Conservation (phyloP, 306 rosid genomes). For the Elaeagnus macrophylla region DNA sequence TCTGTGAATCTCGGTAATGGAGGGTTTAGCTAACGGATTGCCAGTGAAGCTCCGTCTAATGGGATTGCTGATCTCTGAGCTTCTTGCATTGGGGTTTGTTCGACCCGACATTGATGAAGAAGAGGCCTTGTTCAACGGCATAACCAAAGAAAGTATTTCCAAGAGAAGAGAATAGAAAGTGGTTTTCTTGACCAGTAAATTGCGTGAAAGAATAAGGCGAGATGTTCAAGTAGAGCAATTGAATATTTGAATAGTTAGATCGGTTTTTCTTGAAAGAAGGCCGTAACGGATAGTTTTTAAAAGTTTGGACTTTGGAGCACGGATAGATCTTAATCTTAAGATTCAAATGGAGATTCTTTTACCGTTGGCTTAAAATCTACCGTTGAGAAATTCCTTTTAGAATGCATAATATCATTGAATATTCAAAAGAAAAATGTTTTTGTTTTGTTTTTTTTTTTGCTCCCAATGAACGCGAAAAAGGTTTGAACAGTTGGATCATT, state of each 20-base stretch:
- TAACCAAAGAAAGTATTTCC: slow-evolving; percentile 19
- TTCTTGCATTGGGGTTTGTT: slow-evolving; percentile 45
- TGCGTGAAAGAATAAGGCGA: not conserved
- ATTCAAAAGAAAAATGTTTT: not conserved
- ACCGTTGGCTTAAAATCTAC: not conserved
- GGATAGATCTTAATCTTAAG: not conserved
- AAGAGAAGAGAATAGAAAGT: not conserved
- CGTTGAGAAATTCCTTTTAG: not conserved
- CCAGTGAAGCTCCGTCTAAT: slow-evolving; percentile 64
- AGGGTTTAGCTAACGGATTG: slow-evolving; percentile 58
- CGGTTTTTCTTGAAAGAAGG: not conserved
- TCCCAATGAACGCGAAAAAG: too few relatives aligned
- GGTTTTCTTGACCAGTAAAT: not conserved
- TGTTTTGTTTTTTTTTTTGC: too few relatives aligned
- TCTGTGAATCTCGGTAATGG: slow-evolving; percentile 34
- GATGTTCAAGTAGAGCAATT: not conserved
- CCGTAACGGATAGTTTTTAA: not conserved
- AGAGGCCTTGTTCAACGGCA: slow-evolving; percentile 42
- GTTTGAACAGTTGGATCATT: too few relatives aligned
- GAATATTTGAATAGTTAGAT: not conserved
- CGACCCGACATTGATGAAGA: slow-evolving; percentile 31
- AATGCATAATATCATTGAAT: too few relatives aligned
- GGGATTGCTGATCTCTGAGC: slow-evolving; percentile 46
- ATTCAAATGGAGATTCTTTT: not conserved
- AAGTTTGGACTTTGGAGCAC: not conserved